Base-by-base conservation (phyloP, 1,139 yeast species). In the Taphrina confusa region DNA sequence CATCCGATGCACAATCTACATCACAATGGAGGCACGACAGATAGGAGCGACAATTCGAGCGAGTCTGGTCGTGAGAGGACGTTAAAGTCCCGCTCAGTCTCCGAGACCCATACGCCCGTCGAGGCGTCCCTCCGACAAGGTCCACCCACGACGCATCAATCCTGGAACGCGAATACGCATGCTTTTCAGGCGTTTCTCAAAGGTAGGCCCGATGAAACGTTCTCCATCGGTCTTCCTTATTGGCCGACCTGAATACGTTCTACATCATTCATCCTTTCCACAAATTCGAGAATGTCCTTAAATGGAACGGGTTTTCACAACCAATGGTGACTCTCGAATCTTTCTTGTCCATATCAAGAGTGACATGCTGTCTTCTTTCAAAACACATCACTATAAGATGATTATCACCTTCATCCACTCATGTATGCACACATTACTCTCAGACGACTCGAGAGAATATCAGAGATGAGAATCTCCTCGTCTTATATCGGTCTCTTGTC, bases 31-130 rank as follows among this genome's bases (percentile, higher is more conserved):
- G 22, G 20, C 22, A 30, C 18, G 11, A 18, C 9, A 12, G 47
- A 6, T 8, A 12, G 49, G 18, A 28, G 33, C 33, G 47, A 25
- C 20, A 22, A 27, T 23, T 42, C 33, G 31, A 42, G 33, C 14
- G 47, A 27, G 31, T 25, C 33, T 23, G 49, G 31, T 11, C 49
- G 34, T 11, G 34, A 44, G 11, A 23, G 31, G 34, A 18, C 34
- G 34, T 27, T 44, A 23, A 27, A 44, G 49, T 30, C 49, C 16
- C 31, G 49, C 20, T 27, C 49, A 25, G 49, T 27, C 34, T 30
- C 51, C 27, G 39, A 34, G 12, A 12, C 16, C 3, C 54, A 47
- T 20, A 25, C 54, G n/a, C 42, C 42, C 25, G 20, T 6, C 25
- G 42, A 37, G 12, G 4, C 20, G 25, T 18, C 20, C 25, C 25